phyloP scores from a whole-genome alignment of 176 grass and related monocot species.

The Alloteropsis semialata region DNA sequence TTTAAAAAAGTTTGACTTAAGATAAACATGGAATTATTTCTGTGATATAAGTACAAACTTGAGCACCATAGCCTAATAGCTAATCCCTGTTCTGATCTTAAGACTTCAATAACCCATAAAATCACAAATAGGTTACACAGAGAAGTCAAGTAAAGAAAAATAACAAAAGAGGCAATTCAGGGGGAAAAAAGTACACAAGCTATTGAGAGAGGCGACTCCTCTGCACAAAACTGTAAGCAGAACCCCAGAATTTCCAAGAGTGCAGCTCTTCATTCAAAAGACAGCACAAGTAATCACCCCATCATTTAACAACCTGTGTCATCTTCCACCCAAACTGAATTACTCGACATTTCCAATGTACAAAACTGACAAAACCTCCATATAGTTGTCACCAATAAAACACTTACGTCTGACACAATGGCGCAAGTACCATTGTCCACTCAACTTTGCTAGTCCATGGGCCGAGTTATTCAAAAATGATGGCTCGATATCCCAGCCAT shows the following conservation, averaged over 20 bases:
- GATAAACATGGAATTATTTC: not conserved
- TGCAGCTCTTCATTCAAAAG: not conserved
- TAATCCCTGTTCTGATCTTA: not conserved
- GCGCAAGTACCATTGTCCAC: not conserved
- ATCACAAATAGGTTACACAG: not conserved
- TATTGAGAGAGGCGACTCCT: not conserved
- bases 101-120: not conserved
- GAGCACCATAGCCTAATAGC: not conserved
- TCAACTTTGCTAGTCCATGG: not conserved
- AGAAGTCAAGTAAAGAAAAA: not conserved
- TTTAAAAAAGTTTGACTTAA: not conserved
- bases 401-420: not conserved
- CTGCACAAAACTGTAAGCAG: not conserved
- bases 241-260: not conserved
- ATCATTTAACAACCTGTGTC: not conserved
- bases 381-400: not conserved
- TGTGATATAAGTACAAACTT: not conserved
- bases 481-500: not conserved
- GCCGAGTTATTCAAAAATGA: not conserved
- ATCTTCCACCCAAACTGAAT: not conserved
- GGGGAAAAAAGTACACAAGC: not conserved
- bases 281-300: not conserved
- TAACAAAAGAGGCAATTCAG: not conserved
- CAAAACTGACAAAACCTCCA: constrained; percentile 3
- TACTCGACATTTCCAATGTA: not conserved